Evolutionary conservation across 2,329 filamentous ascomycete species (phyloP).

Genomic region (Exophiala viscosa): DNA sequence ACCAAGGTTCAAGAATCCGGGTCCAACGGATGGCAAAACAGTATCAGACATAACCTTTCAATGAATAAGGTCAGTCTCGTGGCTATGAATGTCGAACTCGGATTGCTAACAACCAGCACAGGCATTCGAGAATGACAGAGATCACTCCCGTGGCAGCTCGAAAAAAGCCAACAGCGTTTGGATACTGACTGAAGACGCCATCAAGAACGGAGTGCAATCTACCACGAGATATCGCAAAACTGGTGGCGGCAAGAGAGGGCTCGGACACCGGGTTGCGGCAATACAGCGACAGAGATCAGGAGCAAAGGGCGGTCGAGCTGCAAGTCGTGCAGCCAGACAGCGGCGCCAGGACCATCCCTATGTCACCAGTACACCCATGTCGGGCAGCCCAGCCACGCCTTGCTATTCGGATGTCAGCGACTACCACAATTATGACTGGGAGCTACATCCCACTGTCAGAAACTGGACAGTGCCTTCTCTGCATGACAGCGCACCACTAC

Average conservation of each 20-base stretch:
- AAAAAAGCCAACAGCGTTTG: slow-evolving; percentile 69
- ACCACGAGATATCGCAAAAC: slow-evolving; percentile 70
- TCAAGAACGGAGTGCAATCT: slow-evolving; percentile 70
- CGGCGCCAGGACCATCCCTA: slow-evolving; percentile 17
- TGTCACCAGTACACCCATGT: slow-evolving; percentile 7
- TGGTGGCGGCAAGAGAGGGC: slow-evolving; percentile 38
- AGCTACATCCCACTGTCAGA: slow-evolving; percentile 1
- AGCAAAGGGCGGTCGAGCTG: slow-evolving; percentile 40
- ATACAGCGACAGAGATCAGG: slow-evolving; percentile 41
- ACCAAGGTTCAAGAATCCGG: slow-evolving; percentile 62
- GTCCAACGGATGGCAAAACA: slow-evolving; percentile 85
- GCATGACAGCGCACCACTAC: slow-evolving; percentile 8
- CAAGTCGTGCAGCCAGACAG: slow-evolving; percentile 33
- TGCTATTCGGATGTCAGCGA: slow-evolving; percentile 20
- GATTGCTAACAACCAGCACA: slow-evolving; percentile 24
- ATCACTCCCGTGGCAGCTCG: slow-evolving; percentile 49
- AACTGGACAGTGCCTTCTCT: slow-evolving; percentile 19
- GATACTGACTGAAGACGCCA: slow-evolving; percentile 68
- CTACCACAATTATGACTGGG: slow-evolving; percentile 15
- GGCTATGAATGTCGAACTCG: slow-evolving; percentile 5
- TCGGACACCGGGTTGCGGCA: slow-evolving; percentile 36
- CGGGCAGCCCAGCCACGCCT: slow-evolving; percentile 14
- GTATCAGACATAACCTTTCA: slow-evolving; percentile 89
- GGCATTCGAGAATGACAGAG: slow-evolving; percentile 37
- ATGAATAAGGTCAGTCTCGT: slow-evolving; percentile 76